Conservation (phyloP, 2,329 filamentous ascomycete genomes). For the Penicillium sp. region DNA sequence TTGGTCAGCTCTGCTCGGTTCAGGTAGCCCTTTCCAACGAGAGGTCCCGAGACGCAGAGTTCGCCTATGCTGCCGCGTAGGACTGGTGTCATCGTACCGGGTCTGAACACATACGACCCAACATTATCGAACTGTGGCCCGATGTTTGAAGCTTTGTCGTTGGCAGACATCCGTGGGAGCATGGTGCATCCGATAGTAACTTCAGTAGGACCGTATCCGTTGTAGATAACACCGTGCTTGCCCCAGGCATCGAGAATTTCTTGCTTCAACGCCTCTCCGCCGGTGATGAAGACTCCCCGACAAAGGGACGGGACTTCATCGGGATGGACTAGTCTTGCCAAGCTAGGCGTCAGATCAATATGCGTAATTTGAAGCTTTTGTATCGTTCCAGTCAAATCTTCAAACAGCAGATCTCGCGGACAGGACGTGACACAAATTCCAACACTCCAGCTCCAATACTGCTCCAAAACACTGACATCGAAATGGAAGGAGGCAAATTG, state of each 20-base stretch:
- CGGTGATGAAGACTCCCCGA: constrained; percentile 86
- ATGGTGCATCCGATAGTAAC: constrained; percentile 91
- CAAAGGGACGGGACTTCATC: constrained; percentile 77
- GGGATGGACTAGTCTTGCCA: constrained; percentile 76
- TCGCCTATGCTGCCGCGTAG: constrained; percentile 79
- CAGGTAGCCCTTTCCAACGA: constrained; percentile 88
- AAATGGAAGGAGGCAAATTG: constrained; percentile 96
- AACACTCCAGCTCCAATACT: constrained; percentile 94
- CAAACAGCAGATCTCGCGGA: constrained; percentile 79
- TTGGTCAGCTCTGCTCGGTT: constrained; percentile 74
- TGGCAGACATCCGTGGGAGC: constrained; percentile 74
- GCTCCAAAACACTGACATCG: constrained; percentile 88
- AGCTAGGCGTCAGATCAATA: constrained; percentile 85
- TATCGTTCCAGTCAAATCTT: constrained; percentile 75
- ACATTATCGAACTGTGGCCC: constrained; percentile 85
- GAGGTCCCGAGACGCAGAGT: constrained; percentile 79
- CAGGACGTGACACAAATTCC: constrained; percentile 82
- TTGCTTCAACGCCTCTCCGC: constrained; percentile 82
- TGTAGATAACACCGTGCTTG: constrained; percentile 76
- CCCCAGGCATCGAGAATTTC: constrained; percentile 90
- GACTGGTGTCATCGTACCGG: constrained; percentile 68
- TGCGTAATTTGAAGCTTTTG: constrained; percentile 75
- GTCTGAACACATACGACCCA: constrained; percentile 73
- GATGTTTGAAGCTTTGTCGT: constrained; percentile 84
- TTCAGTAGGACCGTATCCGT: constrained; percentile 89